Evolutionary conservation across 345 rosid species (phyloP).

Genomic region (Sapria himalayana): DNA sequence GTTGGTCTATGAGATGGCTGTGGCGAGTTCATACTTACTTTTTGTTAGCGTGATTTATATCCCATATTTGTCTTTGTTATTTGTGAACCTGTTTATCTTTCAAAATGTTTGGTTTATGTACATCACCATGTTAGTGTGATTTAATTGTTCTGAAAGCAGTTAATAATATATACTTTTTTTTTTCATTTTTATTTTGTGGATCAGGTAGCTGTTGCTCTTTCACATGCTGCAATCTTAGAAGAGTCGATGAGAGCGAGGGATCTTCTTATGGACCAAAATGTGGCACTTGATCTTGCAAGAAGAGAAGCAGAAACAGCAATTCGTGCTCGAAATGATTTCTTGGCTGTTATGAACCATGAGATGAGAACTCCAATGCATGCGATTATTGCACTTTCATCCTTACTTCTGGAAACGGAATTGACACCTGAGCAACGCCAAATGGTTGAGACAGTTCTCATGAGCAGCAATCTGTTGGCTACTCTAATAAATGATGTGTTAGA

Average conservation of each 20-base stretch:
- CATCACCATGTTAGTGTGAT: too few species aligned
- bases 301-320: constrained; percentile 94
- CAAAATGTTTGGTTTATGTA: too few species aligned
- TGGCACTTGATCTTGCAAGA: constrained; percentile 82
- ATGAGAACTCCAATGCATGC: constrained; percentile 99
- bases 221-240: constrained; percentile 93
- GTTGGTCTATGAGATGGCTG: too few species aligned
- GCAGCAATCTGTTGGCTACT: constrained; percentile 78
- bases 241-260: constrained; percentile 98
- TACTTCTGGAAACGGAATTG: constrained; percentile 88
- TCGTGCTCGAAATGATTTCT: constrained; percentile 85
- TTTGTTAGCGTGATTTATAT: too few species aligned
- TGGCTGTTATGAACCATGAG: constrained; percentile 98
- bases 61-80: too few species aligned
- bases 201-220: constrained; percentile 97
- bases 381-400: constrained; percentile 83
- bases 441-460: constrained; percentile 90
- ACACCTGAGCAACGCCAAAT: constrained; percentile 87
- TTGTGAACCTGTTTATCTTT: too few species aligned
- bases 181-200: too few species aligned
- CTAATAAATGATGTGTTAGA: constrained; percentile 88
- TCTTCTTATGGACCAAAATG: constrained; percentile 89
- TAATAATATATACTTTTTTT: not conserved
- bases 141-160: too few species aligned
- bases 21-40: too few species aligned